Evolutionary conservation across 1,284 basidiomycete genomes (phyloP), one percentile per base, ranked within the genome.

Genomic region (Melanopsichium pennsylvanicum): DNA sequence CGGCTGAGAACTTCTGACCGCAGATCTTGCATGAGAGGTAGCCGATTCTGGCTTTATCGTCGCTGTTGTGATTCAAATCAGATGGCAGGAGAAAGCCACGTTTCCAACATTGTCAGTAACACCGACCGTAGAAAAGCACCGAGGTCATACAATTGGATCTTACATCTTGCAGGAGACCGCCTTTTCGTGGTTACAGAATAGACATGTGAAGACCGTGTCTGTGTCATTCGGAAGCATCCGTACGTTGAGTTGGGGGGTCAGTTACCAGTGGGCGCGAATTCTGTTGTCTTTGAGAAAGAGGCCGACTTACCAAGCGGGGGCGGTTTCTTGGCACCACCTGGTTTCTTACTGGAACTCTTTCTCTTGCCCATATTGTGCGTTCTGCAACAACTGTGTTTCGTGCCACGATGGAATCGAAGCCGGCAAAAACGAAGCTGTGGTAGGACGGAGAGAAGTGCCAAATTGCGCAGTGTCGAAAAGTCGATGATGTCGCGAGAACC

Each of bases 161-260:
- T 89, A 82, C 72, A 93, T 85, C 80, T 90, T 87, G 49, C 93
- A 91, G 11, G 88, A 90, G 48, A 93, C 91, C 18, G 91, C 90
- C 76, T 90, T 90, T 78, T 93, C 90, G 80, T 93, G 91, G 82
- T 93, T 88, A 82, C 91, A 93, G 82, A 92, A 93, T n/a, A 93
- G 84, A 81, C 82, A 83, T 16, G 79, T 79, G 70, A 83, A 83
- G 10, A 79, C 74, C 52, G 81, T 82, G 51, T 82, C 82, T 71
- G 74, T 39, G 16, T 11, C 12, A 46, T 16, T 22, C 11, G n/a
- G 54, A 5, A 18, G 16, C n/a, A 39, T n/a, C n/a, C n/a, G n/a
- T n/a, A n/a, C n/a, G n/a, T n/a, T n/a, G 4, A 31, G 25, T 47
- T 29, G 13, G 22, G 18, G 29, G 18, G 48, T 27, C 33, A 43